Conservation (phyloP, 2,329 filamentous ascomycete genomes). For the Didymella segeticola region DNA sequence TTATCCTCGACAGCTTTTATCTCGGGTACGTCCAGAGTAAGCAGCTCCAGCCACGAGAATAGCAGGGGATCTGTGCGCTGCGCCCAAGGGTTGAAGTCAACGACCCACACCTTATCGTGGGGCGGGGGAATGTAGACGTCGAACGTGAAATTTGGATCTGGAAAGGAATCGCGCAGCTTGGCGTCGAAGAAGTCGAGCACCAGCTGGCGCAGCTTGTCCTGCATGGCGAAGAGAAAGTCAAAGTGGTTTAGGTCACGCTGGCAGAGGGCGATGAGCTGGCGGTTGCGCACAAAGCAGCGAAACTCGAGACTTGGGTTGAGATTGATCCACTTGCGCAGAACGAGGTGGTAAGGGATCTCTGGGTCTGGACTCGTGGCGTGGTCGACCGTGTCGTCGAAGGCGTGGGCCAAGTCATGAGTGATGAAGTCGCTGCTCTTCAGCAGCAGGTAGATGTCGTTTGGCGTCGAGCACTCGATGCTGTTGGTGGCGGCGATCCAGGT, state of each 20-base stretch:
- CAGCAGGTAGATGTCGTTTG: constrained; percentile 92
- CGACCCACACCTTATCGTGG: constrained; percentile 78
- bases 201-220: constrained; percentile 68
- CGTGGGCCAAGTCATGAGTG: constrained; percentile 91
- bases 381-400: constrained; percentile 75
- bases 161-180: constrained; percentile 77
- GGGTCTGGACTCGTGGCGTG: constrained; percentile 24
- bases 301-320: constrained; percentile 94
- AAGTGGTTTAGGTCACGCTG: constrained; percentile 93
- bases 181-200: constrained; percentile 80
- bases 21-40: constrained; percentile 70
- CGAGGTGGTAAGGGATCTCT: constrained; percentile 75
- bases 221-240: constrained; percentile 76
- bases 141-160: constrained; percentile 83
- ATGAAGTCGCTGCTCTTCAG: constrained; percentile 95
- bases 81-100: constrained; percentile 97
- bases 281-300: constrained; percentile 88
- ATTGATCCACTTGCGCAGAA: constrained; percentile 86
- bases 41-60: constrained; percentile 87
- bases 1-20: background rate
- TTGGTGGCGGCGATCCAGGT: constrained; percentile 89
- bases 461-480: constrained; percentile 85
- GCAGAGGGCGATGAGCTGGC: constrained; percentile 79
- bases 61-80: constrained; percentile 84
- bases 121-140: constrained; percentile 87